These are phyloP conservation scores for Trametes sp. DNA, from an alignment of 1,284 basidiomycete genomes.

Conservation along the genomic window DNA sequence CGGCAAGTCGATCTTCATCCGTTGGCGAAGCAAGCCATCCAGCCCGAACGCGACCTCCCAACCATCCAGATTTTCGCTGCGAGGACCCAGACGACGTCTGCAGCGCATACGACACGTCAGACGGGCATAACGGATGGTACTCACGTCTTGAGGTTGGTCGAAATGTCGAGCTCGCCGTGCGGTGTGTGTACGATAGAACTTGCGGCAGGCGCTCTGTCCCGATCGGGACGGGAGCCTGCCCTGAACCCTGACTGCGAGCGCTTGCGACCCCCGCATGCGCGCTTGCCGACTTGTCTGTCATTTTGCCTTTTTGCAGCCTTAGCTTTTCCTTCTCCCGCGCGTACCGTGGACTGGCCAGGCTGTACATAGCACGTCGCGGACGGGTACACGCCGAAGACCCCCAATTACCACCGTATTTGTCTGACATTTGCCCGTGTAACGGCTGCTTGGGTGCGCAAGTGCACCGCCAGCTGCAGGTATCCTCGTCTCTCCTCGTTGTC, in stretches of 20 bases:
- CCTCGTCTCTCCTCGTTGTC: neutral
- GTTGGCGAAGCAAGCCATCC: conserved; percentile 30
- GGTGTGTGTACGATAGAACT: conserved; percentile 32
- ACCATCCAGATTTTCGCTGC: conserved; percentile 11
- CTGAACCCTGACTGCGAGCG: conserved; percentile 15
- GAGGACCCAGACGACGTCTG: neutral
- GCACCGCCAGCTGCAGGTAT: neutral
- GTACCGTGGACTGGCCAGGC: neutral
- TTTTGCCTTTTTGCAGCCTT: no score
- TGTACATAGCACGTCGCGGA: neutral
- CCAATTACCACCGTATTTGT: neutral
- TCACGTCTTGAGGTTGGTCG: conserved; percentile 49
- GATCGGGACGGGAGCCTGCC: conserved; percentile 23
- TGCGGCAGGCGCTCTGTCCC: conserved; percentile 26
- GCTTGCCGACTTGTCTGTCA: neutral
- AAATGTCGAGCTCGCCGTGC: conserved; percentile 42
- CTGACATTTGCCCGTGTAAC: no score
- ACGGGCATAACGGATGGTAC: conserved; percentile 34
- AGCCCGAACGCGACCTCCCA: conserved; percentile 19
- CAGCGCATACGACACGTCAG: neutral
- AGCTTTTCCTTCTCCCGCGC: neutral
- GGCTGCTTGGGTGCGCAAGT: neutral
- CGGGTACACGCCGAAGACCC: neutral
- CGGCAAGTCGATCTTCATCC: conserved; percentile 26
- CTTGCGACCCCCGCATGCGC: no score